These are phyloP conservation scores for Podospora bellae-mahoneyi DNA, from an alignment of 495 filamentous ascomycete genomes.

Conservation along the genomic window DNA sequence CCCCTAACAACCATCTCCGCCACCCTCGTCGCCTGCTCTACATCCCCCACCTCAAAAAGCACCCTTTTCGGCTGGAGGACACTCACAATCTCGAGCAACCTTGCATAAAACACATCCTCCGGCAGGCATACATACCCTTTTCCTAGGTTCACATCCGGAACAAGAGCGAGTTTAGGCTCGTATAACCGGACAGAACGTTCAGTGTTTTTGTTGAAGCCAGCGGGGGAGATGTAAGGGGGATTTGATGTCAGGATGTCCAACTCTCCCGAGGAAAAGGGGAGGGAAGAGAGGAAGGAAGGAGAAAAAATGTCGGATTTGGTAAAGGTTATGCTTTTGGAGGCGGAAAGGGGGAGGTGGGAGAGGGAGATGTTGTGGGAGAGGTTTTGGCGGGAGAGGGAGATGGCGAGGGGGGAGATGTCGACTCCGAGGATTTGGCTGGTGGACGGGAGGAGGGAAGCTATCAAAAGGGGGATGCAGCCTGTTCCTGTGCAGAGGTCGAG, in stretches of 20 bases:
- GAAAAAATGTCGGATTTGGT: conserved; percentile 53
- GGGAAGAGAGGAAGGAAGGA: conserved; percentile 17
- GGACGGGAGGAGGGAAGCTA: conserved; percentile 54
- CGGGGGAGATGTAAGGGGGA: conserved; percentile 80
- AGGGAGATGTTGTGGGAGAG: conserved; percentile 53
- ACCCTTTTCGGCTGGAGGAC: conserved; percentile 40
- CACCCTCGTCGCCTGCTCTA: conserved; percentile 57
- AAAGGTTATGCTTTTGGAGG: conserved; percentile 45
- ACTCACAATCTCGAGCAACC: conserved; percentile 43
- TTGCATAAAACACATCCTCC: conserved; percentile 61
- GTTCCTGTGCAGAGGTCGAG: conserved; percentile 88
- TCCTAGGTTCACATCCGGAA: conserved; percentile 42
- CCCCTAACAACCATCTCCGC: conserved; percentile 38
- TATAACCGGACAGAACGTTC: conserved; percentile 69
- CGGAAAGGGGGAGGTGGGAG: conserved; percentile 1
- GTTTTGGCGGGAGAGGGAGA: conserved; percentile 62
- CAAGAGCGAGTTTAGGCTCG: conserved; percentile 76
- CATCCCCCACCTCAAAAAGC: conserved; percentile 58
- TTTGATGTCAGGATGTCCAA: conserved; percentile 81
- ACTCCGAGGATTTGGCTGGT: conserved; percentile 41
- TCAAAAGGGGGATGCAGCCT: conserved; percentile 81
- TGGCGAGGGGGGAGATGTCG: conserved; percentile 60
- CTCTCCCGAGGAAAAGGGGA: conserved; percentile 5
- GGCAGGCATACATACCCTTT: conserved; percentile 20
- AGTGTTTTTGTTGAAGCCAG: conserved; percentile 54